Base-by-base conservation (phyloP, 2,329 filamentous ascomycete species). In the Sclerotiophoma versabilis region DNA sequence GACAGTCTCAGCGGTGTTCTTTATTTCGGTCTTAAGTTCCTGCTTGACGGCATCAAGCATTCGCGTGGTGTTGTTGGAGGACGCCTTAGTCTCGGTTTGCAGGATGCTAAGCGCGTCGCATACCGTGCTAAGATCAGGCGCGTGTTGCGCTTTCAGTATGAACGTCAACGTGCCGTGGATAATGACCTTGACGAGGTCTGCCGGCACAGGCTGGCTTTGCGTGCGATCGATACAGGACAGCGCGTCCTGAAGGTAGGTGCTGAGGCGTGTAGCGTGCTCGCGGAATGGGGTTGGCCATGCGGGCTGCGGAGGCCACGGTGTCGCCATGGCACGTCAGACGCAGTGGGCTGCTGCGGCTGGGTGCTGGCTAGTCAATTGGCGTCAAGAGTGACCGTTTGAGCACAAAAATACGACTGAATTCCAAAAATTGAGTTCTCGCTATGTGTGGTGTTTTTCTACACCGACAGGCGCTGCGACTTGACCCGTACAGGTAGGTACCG, bases 311-410 rank as follows among this genome's bases (percentile, higher is more conserved):
- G 52, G 47, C 52, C 36, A 56, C 41, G 25, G 46, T 50, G 47
- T 56, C 33, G 47, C 52, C 27, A 56, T 46, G 17, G 22, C 42
- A 29, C 47, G 34, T 50, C 29, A 49, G 44, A n/a, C 30, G 49
- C 39, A 45, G 39, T 49, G 15, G 38, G 45, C 51, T n/a, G 39
- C 51, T 54, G n/a, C 51, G 19, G 15, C 45, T 54, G 27, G 27
- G 45, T 47, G 53, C 47, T 56, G 42, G 42, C 55, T 53, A 55
- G 36, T 54, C 22, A 27, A 36, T 37, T 6, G 19, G 23, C 38
- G 43, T 57, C 41, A 48, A 19, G 17, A 57, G 47, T 12, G 33
- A 20, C 38, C 43, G 42, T 51, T n/a, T 51, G 37, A 37, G 53
- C 44, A 37, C 44, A 48, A 17, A 44, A 45, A 38, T 34, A 19